These are phyloP conservation scores for Paraconiothyrium sp. DNA, from an alignment of 2,329 filamentous ascomycete species.

Conservation along the genomic window DNA sequence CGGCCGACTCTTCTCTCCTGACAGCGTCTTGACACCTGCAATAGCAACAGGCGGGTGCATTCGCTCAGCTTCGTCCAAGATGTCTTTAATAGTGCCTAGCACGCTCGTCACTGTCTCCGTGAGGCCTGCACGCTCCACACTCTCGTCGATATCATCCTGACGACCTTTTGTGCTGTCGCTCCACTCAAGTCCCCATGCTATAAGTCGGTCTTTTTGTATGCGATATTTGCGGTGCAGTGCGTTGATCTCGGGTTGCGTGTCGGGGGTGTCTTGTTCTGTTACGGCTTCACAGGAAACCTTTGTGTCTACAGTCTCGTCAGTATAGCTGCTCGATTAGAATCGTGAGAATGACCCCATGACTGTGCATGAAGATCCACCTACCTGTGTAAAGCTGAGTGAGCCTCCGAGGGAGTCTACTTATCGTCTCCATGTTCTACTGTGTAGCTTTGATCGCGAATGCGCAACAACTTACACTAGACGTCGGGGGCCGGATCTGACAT, in stretches of 20 bases:
- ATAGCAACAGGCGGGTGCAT: conserved; percentile 66
- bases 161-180: conserved; percentile 69
- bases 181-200: conserved; percentile 85
- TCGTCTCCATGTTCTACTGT: conserved; percentile 43
- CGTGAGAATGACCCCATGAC: not conserved
- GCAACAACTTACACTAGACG: conserved; percentile 26
- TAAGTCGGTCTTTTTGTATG: conserved; percentile 81
- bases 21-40: conserved; percentile 41
- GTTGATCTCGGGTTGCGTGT: conserved; percentile 72
- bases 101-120: conserved; percentile 82
- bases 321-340: not conserved
- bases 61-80: conserved; percentile 77
- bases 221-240: conserved; percentile 78
- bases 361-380: conserved; percentile 5
- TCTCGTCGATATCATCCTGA: conserved; percentile 77
- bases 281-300: conserved; percentile 81
- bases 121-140: conserved; percentile 71
- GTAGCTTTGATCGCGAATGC: conserved; percentile 18
- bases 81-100: conserved; percentile 82
- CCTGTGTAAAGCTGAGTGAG: conserved; percentile 70
- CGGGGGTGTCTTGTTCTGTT: conserved; percentile 66
- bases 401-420: conserved; percentile 53
- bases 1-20: conserved; percentile 48
- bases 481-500: conserved; percentile 26
- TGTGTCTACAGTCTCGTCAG: conserved; percentile 63